A percentile compares a stretch with the other conserved stretches of the same genome.
phyloP scores from a whole-genome alignment of 176 grass and related monocot species.

The bread wheat (Triticum aestivum) region DNA sequence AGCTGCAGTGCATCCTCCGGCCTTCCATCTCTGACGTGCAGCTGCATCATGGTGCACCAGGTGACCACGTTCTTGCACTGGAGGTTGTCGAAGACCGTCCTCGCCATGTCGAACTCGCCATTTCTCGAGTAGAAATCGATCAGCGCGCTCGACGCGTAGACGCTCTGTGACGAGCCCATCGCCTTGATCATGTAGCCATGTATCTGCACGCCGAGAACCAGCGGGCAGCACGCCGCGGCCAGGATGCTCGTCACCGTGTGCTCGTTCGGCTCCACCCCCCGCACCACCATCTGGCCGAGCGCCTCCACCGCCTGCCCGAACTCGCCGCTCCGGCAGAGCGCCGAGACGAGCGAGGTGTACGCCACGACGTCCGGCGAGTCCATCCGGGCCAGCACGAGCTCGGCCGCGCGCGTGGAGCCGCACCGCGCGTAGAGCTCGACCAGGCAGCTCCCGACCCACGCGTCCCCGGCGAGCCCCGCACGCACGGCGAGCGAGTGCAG shows the following conservation, averaged over 20 bases:
- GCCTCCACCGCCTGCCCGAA: slow-evolving; percentile 20
- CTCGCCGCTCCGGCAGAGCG: slow-evolving; percentile 46
- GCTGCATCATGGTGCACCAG: slow-evolving; percentile 79
- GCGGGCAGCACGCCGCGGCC: slow-evolving; percentile 37
- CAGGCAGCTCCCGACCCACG: slow-evolving; percentile 45
- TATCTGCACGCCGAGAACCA: slow-evolving; percentile 55
- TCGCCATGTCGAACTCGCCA: slow-evolving; percentile 25
- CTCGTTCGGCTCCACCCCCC: slow-evolving; percentile 62
- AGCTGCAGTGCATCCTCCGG: slow-evolving; percentile 44
- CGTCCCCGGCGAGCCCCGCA: slow-evolving; percentile 39
- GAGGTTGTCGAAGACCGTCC: slow-evolving; percentile 44
- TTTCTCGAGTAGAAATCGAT: slow-evolving; percentile 71
- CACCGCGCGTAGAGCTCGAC: slow-evolving; percentile 70
- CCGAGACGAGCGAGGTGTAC: slow-evolving; percentile 76
- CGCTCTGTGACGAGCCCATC: slow-evolving; percentile 30
- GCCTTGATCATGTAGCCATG: slow-evolving; percentile 71
- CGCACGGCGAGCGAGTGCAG: slow-evolving; percentile 64
- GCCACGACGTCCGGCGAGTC: slow-evolving; percentile 53
- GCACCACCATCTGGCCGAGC: slow-evolving; percentile 44
- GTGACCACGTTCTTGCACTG: slow-evolving; percentile 60
- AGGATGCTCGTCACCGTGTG: slow-evolving; percentile 58
- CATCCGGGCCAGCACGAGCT: slow-evolving; percentile 45
- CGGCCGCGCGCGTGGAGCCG: slow-evolving; percentile 31
- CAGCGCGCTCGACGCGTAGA: slow-evolving; percentile 56
- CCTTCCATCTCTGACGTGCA: slow-evolving; percentile 40